Percentiles rank a stretch among this genome's conserved stretches.
phyloP scores from a whole-genome alignment of 2,329 filamentous ascomycete genomes.

The Eutypella sp. region DNA sequence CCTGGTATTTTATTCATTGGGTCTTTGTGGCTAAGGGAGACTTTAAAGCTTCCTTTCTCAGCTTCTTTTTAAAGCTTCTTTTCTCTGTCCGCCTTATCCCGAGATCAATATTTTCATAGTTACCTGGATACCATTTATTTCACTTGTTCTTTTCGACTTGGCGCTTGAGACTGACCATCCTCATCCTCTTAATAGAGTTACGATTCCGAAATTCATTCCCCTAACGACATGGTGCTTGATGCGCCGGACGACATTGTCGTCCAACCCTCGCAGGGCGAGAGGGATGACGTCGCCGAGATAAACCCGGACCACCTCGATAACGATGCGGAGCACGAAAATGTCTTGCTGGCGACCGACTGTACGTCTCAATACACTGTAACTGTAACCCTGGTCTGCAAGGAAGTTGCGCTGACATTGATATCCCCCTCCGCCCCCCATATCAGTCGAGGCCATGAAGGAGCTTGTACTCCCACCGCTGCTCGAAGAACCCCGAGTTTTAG shows the following conservation, averaged over 20 bases:
- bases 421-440: too few species aligned
- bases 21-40: too few species aligned
- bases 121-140: too few species aligned
- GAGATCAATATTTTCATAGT: too few species aligned
- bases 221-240: constrained; percentile 53
- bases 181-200: constrained; percentile 40
- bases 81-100: too few species aligned
- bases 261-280: constrained; percentile 40
- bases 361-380: constrained; percentile 23
- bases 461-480: constrained; percentile 65
- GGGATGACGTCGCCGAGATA: constrained; percentile 50
- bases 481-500: constrained; percentile 74
- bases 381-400: too few species aligned
- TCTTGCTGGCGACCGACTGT: constrained; percentile 50
- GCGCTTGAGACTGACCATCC: constrained; percentile 8
- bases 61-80: too few species aligned
- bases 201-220: constrained; percentile 46
- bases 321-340: constrained; percentile 43
- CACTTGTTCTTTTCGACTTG: not conserved
- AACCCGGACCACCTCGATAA: constrained; percentile 47
- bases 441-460: constrained; percentile 82
- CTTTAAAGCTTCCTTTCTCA: too few species aligned
- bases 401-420: constrained; percentile 20
- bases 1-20: too few species aligned
- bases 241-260: constrained; percentile 50